Evolutionary conservation across 176 grass and related monocot genomes (phyloP).

Genomic region (Phragmites australis): DNA sequence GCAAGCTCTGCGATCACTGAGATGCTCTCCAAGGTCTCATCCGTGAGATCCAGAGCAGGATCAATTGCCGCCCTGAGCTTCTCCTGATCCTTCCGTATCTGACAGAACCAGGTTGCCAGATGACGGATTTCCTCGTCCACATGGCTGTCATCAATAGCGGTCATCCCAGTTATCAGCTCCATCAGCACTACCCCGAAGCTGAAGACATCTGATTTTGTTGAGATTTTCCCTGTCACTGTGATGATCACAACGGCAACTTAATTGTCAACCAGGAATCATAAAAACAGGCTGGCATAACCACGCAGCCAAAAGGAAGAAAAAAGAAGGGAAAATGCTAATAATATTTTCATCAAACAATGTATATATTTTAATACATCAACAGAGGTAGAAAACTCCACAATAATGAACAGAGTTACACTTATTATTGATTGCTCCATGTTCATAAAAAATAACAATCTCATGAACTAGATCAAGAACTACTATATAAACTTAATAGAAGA

Average conservation of each 20-base stretch:
- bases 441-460: background rate
- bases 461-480: background rate
- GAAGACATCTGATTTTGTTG: slow-evolving; percentile 93
- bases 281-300: background rate
- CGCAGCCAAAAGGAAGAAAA: background rate
- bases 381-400: background rate
- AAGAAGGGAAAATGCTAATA: background rate
- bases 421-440: background rate
- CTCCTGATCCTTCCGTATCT: slow-evolving; percentile 63
- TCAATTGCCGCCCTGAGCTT: slow-evolving; percentile 75
- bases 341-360: background rate
- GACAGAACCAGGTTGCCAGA: slow-evolving; percentile 75
- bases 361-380: background rate
- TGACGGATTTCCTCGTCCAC: slow-evolving; percentile 78
- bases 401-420: background rate
- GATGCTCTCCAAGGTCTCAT: slow-evolving; percentile 73
- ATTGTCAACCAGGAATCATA: slow-evolving; percentile 15
- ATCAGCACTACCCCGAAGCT: slow-evolving; percentile 95
- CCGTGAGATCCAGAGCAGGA: slow-evolving; percentile 54
- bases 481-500: background rate
- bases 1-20: slow-evolving; percentile 71
- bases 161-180: slow-evolving; percentile 87
- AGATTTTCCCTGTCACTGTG: slow-evolving; percentile 94
- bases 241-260: slow-evolving; percentile 18
- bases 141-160: slow-evolving; percentile 74